Evolutionary conservation across 2,329 filamentous ascomycete genomes (phyloP), one percentile per base, ranked within the genome.

Genomic region (Corynespora cassiicola): DNA sequence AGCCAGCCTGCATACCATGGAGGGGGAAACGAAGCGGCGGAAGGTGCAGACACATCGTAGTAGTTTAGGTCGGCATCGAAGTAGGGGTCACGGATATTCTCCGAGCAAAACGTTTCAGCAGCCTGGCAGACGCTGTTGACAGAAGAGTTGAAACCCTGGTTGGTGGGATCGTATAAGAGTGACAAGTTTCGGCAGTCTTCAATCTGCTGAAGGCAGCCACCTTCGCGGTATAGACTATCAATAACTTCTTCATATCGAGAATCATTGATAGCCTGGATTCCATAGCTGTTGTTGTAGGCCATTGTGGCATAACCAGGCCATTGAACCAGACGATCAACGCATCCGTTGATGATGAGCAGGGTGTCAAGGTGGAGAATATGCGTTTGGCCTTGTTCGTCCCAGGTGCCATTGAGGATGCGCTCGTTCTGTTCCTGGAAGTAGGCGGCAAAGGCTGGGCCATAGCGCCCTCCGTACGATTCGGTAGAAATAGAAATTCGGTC

Each of bases 211-310:
- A 71, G 70, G 48, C 80, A 82, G 6, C 81, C 82, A 2, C 70
- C 74, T 1, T 68, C 60, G 6, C 65, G 64, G 32, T 70, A 69
- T 41, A 75, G 73, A 6, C 70, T 66, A 15, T 75, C 51, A 9
- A 78, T 55, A 3, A 73, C 73, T n/a, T 58, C 52, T 2, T 76
- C 62, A 38, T 77, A 76, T 5, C 72, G 59, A 4, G 72, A 72
- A 30, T 76, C 56, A 43, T 77, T 77, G 52, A 79, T 71, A 1
- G 74, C 66, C 38, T 76, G 51, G 24, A 84, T 70, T n/a, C 73
- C 75, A 45, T 83, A 84, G 2, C 79, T 80, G 45, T 83, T 83
- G 59, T 82, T 79, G 58, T 74, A 77, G 0, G 79, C 73, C 50
- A 80, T 76, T 2, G 68, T 50, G 1, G 75, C 71, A 48, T 78